phyloP scores from a whole-genome alignment of 768 basidiomycete species.

The Boletus pseudopeckii region DNA sequence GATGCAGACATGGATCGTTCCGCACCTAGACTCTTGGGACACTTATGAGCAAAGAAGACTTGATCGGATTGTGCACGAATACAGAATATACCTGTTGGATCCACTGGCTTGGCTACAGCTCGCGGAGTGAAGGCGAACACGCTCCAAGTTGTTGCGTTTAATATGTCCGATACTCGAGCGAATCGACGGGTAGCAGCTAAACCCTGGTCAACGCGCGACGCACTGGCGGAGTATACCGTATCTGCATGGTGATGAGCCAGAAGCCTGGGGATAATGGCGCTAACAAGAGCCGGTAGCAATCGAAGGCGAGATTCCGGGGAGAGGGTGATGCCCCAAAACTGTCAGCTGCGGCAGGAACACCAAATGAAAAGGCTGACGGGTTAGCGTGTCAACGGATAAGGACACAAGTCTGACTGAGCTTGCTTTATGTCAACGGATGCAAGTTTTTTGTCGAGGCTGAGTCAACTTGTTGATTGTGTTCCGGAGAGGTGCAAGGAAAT shows the following conservation, averaged over 20 bases:
- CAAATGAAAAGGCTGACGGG: slow-evolving; percentile 9
- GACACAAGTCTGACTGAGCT: neutral
- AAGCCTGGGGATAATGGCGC: neutral
- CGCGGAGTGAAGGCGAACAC: slow-evolving; percentile 17
- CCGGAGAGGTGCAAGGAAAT: neutral
- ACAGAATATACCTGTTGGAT: slow-evolving; percentile 3
- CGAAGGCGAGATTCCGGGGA: neutral
- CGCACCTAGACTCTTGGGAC: slow-evolving; percentile 4
- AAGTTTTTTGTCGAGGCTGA: slow-evolving; percentile 9
- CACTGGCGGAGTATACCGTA: neutral
- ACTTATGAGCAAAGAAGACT: neutral
- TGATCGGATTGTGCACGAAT: slow-evolving; percentile 2
- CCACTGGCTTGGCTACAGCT: slow-evolving; percentile 13
- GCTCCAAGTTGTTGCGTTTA: slow-evolving; percentile 10
- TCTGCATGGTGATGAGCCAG: slow-evolving; percentile 10
- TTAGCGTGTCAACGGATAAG: slow-evolving; percentile 16
- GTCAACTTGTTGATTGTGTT: slow-evolving; percentile 5
- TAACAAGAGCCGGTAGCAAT: neutral
- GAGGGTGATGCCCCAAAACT: slow-evolving; percentile 31
- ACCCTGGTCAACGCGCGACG: slow-evolving; percentile 17
- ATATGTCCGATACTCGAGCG: slow-evolving; percentile 3
- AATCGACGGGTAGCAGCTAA: slow-evolving; percentile 10
- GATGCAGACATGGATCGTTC: slow-evolving; percentile 4
- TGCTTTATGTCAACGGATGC: slow-evolving; percentile 28
- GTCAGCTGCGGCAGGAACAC: slow-evolving; percentile 26